Evolutionary conservation across 1,284 basidiomycete genomes (phyloP), one percentile per base, ranked within the genome.

Genomic region (Schizophyllum amplum): DNA sequence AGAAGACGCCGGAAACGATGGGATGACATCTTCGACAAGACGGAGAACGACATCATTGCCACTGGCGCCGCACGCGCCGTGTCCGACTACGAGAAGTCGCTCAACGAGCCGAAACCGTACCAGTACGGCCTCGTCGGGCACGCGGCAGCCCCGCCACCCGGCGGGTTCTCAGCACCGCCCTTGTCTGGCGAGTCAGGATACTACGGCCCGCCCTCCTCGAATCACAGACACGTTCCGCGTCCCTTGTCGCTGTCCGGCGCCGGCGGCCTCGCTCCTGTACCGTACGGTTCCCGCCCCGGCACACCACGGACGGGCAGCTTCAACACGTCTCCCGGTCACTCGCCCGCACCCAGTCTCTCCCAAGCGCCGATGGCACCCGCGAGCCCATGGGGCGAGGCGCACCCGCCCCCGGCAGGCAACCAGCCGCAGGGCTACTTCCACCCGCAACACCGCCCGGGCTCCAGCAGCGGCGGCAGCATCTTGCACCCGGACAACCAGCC

Each of bases 91-190:
- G 33, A 42, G 33, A 9, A 17, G 13, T 70, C 68, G 4, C 56
- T 70, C 51, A 68, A 69, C 52, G 68, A 71, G 26, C 73, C 77
- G 21, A 75, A 69, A 60, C 76, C 79, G 21, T 81, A 82, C 60
- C 71, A 79, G 61, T 81, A 81, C 57, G 79, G 78, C 6, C 69
- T 78, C 49, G 73, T 81, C n/a, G 79, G 79, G 5, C 75, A 72
- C 11, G 68, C 69, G 7, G 46, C 65, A 9, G 67, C 75, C 4
- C 75, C 78, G 9, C 65, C 62, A 11, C 63, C 64, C 15, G 50
- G 33, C 33, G 33, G 33, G 13, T 42, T 13, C 33, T n/a, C n/a
- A n/a, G n/a, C n/a, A n/a, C 33, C 33, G 33, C 33, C 33, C 33
- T 13, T 42, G 33, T 9, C 33, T 17, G 33, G 13, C 13, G 33